phyloP scores from a whole-genome alignment of 352 stramenopile species.

The Globisporangium lucens region DNA sequence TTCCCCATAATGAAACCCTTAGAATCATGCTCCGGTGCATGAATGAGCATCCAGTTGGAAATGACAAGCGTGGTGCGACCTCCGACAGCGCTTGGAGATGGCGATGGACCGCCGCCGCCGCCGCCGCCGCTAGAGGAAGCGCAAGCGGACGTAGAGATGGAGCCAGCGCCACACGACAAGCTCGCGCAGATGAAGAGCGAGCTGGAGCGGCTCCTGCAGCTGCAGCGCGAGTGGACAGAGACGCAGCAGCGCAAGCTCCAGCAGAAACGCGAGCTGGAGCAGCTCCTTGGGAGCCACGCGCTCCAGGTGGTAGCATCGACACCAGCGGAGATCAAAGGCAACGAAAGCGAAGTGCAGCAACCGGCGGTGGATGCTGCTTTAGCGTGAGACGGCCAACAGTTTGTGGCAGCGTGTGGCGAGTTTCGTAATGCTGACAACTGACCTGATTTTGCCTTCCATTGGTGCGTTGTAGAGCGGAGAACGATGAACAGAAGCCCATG shows the following conservation, averaged over 20 bases:
- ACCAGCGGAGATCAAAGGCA: not conserved
- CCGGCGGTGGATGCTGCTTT: too few relatives aligned
- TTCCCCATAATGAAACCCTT: not conserved
- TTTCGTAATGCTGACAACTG: not conserved
- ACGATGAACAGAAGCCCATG: not conserved
- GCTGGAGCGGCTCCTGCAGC: constrained; percentile 17
- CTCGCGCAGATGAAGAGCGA: constrained; percentile 20
- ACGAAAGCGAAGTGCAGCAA: not conserved
- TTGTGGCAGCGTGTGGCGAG: not conserved
- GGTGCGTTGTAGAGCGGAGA: not conserved
- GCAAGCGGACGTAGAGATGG: not conserved
- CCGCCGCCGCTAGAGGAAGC: not conserved
- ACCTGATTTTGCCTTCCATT: not conserved
- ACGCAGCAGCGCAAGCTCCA: constrained; percentile 26
- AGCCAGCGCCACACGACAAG: not conserved
- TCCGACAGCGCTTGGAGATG: not conserved
- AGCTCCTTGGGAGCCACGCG: not conserved
- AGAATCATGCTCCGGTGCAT: not conserved
- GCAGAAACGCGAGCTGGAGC: constrained; percentile 18
- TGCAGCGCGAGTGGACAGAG: constrained; percentile 22
- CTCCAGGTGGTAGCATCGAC: not conserved
- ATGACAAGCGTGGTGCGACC: constrained; percentile 10
- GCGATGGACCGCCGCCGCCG: not conserved
- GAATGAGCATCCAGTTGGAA: not conserved
- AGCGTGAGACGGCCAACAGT: not conserved